phyloP scores from a whole-genome alignment of 495 filamentous ascomycete genomes.

The Xylaria nigripes region DNA sequence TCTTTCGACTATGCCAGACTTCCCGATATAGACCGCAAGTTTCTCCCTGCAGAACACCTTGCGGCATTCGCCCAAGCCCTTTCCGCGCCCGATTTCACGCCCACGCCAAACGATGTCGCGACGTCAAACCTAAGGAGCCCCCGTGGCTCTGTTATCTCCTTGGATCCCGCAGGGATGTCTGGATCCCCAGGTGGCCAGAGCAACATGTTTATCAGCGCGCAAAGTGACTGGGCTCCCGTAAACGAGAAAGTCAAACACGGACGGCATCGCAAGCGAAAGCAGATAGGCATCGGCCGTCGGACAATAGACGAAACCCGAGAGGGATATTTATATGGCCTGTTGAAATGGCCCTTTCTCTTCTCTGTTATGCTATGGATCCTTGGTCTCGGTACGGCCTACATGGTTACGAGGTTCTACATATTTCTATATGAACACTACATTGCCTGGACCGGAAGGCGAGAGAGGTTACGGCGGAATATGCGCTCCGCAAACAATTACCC shows the following conservation, averaged over 20 bases:
- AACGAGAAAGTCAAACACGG: constrained; percentile 50
- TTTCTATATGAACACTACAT: constrained; percentile 74
- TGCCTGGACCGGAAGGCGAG: constrained; percentile 64
- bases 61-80: constrained; percentile 53
- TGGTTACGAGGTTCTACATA: constrained; percentile 80
- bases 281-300: constrained; percentile 34
- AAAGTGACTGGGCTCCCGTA: constrained; percentile 81
- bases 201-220: constrained; percentile 55
- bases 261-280: constrained; percentile 24
- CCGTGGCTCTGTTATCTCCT: constrained; percentile 14
- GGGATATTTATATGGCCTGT: constrained; percentile 75
- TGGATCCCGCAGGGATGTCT: constrained; percentile 10
- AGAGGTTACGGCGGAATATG: constrained; percentile 60
- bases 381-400: constrained; percentile 59
- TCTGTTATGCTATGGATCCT: constrained; percentile 73
- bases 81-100: constrained; percentile 41
- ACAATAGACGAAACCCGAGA: constrained; percentile 89
- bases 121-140: constrained; percentile 21
- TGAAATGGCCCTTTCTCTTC: constrained; percentile 86
- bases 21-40: constrained; percentile 59
- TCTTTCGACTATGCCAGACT: constrained; percentile 41
- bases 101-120: constrained; percentile 33
- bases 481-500: constrained; percentile 61
- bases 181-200: constrained; percentile 18
- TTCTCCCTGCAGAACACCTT: constrained; percentile 50